Base-by-base conservation (phyloP, 2,329 filamentous ascomycete species). In the Pestalotiopsis sp. region DNA sequence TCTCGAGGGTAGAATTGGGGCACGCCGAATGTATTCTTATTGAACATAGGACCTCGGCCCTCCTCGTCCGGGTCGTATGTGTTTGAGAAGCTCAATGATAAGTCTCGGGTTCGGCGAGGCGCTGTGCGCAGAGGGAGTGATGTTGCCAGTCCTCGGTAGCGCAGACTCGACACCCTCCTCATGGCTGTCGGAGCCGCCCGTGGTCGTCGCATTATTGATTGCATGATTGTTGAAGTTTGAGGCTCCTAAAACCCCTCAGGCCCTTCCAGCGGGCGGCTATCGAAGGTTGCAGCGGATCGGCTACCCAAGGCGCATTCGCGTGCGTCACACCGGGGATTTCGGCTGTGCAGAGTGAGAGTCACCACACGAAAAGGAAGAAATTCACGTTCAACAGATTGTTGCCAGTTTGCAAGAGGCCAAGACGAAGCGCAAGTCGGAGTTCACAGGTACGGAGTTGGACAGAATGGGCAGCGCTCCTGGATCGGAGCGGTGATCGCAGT, bases 1-100 rank as follows among this genome's bases (percentile, higher is more conserved):
- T 90, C 86, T 69, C 87, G 84, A 2, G 89, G 89, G 67, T 91
- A 91, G 77, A 91, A 89, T 65, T 87, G 84, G 2, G 89, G 88
- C 17, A 90, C 88, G 67, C 89, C 89, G 72, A 88, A 87, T 67
- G 79, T 86, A 67, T 82, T 75, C 77, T 88, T 88, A 70, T 79
- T 84, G 76, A 89, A 90, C 84, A 90, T 90, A 52, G 88, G 88
- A 2, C 88, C 88, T 9, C 87, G 84, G 39, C 85, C 85, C 23
- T 89, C 86, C 67, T 83, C 77, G 39, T 79, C 79, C 11, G 88
- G 87, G 69, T 90, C 88, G 80, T 90, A 90, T 76, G 78, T 88
- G 68, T 84, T 85, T n/a, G 84, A 87, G 74, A 87, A 90, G 65
- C 87, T 87, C 1, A 87, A 86, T 74, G 84, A 86, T 75, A 89